Percentiles rank a stretch among this genome's conserved stretches.
Conservation (phyloP, 2,329 filamentous ascomycete species). For the Teratosphaeria pseudoeucalypti region DNA sequence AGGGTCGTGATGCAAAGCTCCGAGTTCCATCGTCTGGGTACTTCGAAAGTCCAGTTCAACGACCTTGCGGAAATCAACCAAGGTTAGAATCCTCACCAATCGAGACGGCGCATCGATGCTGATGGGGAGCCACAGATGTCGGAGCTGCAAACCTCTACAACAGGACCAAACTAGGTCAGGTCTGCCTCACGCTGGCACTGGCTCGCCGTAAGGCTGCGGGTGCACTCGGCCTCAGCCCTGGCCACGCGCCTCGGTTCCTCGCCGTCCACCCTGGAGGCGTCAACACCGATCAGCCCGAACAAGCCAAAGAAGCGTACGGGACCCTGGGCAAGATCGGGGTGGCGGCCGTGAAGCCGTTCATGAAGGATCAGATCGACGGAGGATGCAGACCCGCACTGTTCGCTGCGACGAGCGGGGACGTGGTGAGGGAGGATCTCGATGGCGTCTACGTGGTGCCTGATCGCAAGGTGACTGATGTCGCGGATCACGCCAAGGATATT, state of each 20-base stretch:
- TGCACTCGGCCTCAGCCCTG: conserved; percentile 24
- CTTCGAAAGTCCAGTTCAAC: conserved; percentile 31
- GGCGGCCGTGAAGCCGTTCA: conserved; percentile 33
- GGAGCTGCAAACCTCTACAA: conserved; percentile 39
- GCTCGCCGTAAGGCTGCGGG: conserved; percentile 29
- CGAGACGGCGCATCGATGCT: not conserved
- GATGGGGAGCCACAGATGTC: conserved; percentile 27
- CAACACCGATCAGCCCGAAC: conserved; percentile 37
- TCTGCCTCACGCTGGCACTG: conserved; percentile 37
- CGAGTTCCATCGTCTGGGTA: conserved; percentile 36
- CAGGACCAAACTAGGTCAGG: conserved; percentile 40
- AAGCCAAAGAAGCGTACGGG: conserved; percentile 42
- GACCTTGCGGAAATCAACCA: conserved; percentile 38
- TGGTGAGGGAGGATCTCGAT: conserved; percentile 35
- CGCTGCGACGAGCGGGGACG: conserved; percentile 36
- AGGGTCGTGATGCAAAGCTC: conserved; percentile 42
- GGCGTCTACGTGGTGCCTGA: conserved; percentile 42
- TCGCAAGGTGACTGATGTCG: conserved; percentile 35
- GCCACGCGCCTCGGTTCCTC: conserved; percentile 34
- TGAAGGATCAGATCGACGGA: conserved; percentile 40
- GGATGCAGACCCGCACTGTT: conserved; percentile 41
- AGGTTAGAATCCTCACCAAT: not conserved
- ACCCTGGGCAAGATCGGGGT: conserved; percentile 37
- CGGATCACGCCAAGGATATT: conserved; percentile 33
- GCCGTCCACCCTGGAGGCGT: conserved; percentile 42